Evolutionary conservation across 305 asterid genomes (phyloP), one percentile per base, ranked within the genome.

Genomic region (Lippia alba): DNA sequence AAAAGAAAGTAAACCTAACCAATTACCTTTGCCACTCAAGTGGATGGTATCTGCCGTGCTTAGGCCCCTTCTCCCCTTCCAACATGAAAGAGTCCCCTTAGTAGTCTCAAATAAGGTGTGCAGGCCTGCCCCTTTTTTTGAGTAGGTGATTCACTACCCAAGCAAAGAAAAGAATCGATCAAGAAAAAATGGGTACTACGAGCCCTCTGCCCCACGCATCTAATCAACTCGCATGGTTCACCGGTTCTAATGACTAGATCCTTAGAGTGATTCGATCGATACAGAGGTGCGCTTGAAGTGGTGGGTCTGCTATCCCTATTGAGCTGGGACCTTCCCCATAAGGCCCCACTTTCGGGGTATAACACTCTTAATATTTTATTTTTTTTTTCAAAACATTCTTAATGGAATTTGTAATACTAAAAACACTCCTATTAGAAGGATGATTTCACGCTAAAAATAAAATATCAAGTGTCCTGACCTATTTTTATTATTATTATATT

Each of bases 231-330:
- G 51, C 32, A 33, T 60, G 49, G 66, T 36, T 60, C 66, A 60
- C 32, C 30, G 19, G 61, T 66, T 73, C 32, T 46, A 48, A 50
- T 16, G 55, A 66, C 56, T 73, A 65, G 56, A 66, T 50, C 62
- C 56, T 14, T 19, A 17, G 59, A 74, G 59, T 59, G 63, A 67
- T 74, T 11, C 18, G 60, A 16, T 73, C n/a, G 48, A 73, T 73
- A 73, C 20, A 73, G 11, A 44, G 66, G 66, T 72, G 59, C 40
- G 30, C 69, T 70, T 70, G 16, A 53, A 67, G 63, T 67, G 64
- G 62, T 56, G 66, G 54, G 67, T 40, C 34, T 41, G 67, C 6
- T 61, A 18, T 61, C 54, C 39, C 49, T 61, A 36, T 61, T 61
- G 49, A 51, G 32, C 51, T 41, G 54, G 32, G 51, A 16, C 67